phyloP scores from a whole-genome alignment of 2,329 filamentous ascomycete species.

The Orbilia brochopaga region DNA sequence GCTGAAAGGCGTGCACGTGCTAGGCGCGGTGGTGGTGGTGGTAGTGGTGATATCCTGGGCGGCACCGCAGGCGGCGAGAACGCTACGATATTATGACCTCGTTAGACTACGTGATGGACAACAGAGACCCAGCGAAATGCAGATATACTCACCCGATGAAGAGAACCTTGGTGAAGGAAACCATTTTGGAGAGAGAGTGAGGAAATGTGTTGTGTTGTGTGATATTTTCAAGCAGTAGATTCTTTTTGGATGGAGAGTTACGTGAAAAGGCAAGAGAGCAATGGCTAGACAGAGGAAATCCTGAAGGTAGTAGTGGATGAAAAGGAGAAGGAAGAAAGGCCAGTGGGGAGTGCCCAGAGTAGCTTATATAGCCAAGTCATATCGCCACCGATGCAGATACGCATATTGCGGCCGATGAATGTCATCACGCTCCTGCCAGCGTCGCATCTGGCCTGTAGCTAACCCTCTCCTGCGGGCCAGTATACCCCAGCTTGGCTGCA shows the following conservation, averaged over 20 bases:
- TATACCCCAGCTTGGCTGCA: background rate
- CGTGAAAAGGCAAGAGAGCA: background rate
- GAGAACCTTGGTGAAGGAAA: slow-evolving; percentile 6
- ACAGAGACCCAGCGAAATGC: background rate
- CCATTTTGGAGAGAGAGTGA: background rate
- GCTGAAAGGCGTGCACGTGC: slow-evolving; percentile 23
- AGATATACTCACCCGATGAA: background rate
- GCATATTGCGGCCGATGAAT: slow-evolving; percentile 2
- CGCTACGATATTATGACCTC: slow-evolving; percentile 7
- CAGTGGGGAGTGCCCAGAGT: background rate
- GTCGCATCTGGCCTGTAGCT: background rate
- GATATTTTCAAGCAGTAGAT: slow-evolving; percentile 1
- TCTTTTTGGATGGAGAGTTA: too few species aligned
- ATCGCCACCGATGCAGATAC: background rate
- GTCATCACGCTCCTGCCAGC: slow-evolving; percentile 12
- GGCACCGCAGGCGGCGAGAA: slow-evolving; percentile 12
- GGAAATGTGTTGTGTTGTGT: slow-evolving; percentile 15
- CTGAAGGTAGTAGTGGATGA: background rate
- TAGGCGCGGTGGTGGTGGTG: slow-evolving; percentile 16
- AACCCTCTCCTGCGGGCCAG: background rate
- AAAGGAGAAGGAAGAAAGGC: background rate
- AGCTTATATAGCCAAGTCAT: slow-evolving; percentile 10
- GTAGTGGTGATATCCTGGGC: slow-evolving; percentile 27
- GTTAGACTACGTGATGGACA: background rate
- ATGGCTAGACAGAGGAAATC: background rate